phyloP scores from a whole-genome alignment of 805 yeast species.

The Kurtzmaniella fragi region DNA sequence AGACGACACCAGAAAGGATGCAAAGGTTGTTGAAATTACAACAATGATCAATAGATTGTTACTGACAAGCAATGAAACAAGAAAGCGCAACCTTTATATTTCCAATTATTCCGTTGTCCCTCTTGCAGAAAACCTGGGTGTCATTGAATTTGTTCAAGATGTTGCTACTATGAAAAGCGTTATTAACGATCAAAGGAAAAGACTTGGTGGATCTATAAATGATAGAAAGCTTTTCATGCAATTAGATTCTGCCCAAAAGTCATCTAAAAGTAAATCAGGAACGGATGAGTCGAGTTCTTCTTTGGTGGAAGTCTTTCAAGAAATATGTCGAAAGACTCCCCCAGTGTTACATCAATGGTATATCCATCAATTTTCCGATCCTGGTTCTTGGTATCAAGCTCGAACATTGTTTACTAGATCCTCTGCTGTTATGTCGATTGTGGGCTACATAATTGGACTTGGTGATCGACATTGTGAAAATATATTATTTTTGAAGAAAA shows the following conservation, averaged over 20 bases:
- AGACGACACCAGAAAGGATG: constrained; percentile 94
- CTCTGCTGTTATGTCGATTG: constrained; percentile 94
- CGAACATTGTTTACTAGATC: constrained; percentile 72
- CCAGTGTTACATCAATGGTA: constrained; percentile 88
- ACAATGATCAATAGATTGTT: constrained; percentile 77
- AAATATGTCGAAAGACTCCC: constrained; percentile 35
- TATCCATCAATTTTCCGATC: constrained; percentile 83
- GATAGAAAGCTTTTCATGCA: constrained; percentile 26
- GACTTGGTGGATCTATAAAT: constrained; percentile 17
- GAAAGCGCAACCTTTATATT: constrained; percentile 65
- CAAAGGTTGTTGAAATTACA: constrained; percentile 88
- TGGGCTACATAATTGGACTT: constrained; percentile 87
- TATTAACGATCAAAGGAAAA: constrained; percentile 21
- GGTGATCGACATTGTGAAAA: constrained; percentile 98
- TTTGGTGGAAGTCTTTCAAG: constrained; percentile 14
- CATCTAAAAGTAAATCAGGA: constrained; percentile 12
- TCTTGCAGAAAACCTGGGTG: constrained; percentile 77
- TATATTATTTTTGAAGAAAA: constrained; percentile 62
- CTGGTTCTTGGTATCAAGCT: constrained; percentile 79
- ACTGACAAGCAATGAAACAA: constrained; percentile 61
- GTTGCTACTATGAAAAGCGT: constrained; percentile 32
- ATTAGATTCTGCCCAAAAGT: constrained; percentile 27
- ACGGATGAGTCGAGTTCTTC: constrained; percentile 4
- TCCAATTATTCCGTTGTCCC: constrained; percentile 87
- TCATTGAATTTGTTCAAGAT: constrained; percentile 59